These are phyloP conservation scores for Allium cepa DNA, from an alignment of 106 monocot species.

Conservation along the genomic window DNA sequence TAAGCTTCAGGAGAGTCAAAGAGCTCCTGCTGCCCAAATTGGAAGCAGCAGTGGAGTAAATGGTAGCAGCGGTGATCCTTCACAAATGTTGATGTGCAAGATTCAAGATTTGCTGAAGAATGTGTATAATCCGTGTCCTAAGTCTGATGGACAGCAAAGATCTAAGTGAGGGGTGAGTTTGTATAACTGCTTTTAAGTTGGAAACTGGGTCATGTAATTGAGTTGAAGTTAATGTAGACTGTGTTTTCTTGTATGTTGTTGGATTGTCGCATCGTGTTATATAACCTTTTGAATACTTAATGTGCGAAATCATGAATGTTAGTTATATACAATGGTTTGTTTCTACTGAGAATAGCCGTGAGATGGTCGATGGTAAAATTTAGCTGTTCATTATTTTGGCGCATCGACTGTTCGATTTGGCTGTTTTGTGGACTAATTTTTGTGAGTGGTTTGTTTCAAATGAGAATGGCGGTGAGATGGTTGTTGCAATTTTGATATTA, in stretches of 20 bases:
- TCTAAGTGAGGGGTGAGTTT: conserved; percentile 15
- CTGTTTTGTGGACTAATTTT: too few species aligned
- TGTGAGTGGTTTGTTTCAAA: too few species aligned
- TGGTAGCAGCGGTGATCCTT: conserved; percentile 17
- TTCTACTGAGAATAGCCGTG: too few species aligned
- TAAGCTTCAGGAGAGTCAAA: conserved; percentile 82
- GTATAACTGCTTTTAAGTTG: too few species aligned
- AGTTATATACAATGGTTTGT: not conserved
- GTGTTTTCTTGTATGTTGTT: not conserved
- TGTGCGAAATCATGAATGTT: not conserved
- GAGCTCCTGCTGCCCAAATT: conserved; percentile 8
- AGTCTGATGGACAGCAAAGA: conserved; percentile 43
- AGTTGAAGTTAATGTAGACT: too few species aligned
- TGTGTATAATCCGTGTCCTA: conserved; percentile 42
- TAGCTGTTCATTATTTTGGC: too few species aligned
- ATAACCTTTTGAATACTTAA: not conserved
- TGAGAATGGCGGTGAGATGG: too few species aligned
- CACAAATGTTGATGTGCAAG: conserved; percentile 61
- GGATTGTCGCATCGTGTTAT: not conserved
- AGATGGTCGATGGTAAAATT: too few species aligned
- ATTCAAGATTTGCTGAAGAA: conserved; percentile 92
- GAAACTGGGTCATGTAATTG: not conserved
- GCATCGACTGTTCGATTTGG: too few species aligned
- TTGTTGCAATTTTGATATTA: too few species aligned
- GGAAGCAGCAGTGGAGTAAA: conserved; percentile 18